Evolutionary conservation across 352 stramenopile species (phyloP), one percentile per base, ranked within the genome.

Genomic region (Globisporangium canariense): DNA sequence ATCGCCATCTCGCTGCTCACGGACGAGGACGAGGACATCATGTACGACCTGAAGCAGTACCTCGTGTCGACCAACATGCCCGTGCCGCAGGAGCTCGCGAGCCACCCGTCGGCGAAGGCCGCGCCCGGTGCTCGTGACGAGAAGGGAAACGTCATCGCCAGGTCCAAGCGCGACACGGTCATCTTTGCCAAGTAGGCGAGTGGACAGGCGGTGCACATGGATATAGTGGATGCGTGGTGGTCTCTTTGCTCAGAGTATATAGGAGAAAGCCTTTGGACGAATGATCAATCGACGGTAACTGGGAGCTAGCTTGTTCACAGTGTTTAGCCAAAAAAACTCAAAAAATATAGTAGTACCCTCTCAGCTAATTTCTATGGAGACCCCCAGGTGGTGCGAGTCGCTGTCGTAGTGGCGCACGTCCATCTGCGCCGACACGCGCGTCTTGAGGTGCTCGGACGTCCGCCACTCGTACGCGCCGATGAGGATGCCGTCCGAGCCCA

Each of bases 1-100:
- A 78, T 98, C 11, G 97, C 98, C 5, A 98, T 98, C 40, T 99
- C 96, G 54, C 97, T 99, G 65, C 86, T 99, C 34, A 99, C 97
- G 3, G 97, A 99, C 60, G 79, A 95, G 55, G 97, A 99, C 75
- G 91, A 97, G 65, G 93, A 96, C 46, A 97, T 99, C 61, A 98
- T 99, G 89, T 96, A 93, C 62, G 91, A 98, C 56, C 76, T 99
- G 43, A 98, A 98, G 71, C 75, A 96, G 63, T 99, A 99, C 70
- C 84, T 99, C 50, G 79, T 97, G 50, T 96, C 88, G 5, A 99
- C 97, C 1, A 88, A 98, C 60, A 97, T 96, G 74, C 74, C 83
- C 4, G 91, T 99, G 51, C 98, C 97, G 13, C 77, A 86, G 38
- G 86, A 98, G 64, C 81, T 99, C 1, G 89, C 90, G 11, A 88